Evolutionary conservation across 805 yeast species (phyloP), one percentile per base, ranked within the genome.

Genomic region (Saccharomycopsis oosterbeekiorum): DNA sequence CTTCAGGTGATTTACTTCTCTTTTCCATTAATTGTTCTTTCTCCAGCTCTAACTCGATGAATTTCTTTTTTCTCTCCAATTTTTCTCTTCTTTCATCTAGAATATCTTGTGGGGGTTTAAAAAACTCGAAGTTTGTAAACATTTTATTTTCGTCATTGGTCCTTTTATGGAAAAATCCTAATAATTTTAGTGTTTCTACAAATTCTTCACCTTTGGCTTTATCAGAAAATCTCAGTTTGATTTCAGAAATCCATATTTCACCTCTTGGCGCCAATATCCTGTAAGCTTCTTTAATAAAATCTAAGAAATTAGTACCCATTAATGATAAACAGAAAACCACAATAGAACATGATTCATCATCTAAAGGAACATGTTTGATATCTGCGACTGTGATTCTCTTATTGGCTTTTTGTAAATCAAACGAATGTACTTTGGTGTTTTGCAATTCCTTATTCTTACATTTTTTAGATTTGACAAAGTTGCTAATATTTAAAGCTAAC

Each of bases 221-320:
- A 68, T 91, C 97, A 6, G 82, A 76, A 68, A 94, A 89, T 69
- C 99, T 79, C 1, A 97, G 89, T 73, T 93, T 93, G 74, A 94
- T 94, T 71, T 94, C 99, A 1, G 98, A 94, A 56, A 94, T 90
- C 99, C 99, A 94, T 56, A 94, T 75, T 71, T 93, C 97, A 34
- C 99, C 98, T 63, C 90, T 80, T 53, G 97, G 97, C 10, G 90
- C 85, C 59, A 94, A 76, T 17, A 94, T 78, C 68, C 99, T 79
- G 69, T 88, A 80, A 0, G 97, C 98, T 71, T 94, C 99, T 62
- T 84, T 79, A 59, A 94, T 83, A 70, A 94, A 94, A 70, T 94
- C 98, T 64, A 92, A 75, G 70, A 93, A 91, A 70, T 94, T 94
- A 2, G 98, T 93, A 2, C 99, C 99, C 99, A 94, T 94, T 62